Evolutionary conservation across 305 asterid species (phyloP).

Genomic region (Fraxinus sp.): DNA sequence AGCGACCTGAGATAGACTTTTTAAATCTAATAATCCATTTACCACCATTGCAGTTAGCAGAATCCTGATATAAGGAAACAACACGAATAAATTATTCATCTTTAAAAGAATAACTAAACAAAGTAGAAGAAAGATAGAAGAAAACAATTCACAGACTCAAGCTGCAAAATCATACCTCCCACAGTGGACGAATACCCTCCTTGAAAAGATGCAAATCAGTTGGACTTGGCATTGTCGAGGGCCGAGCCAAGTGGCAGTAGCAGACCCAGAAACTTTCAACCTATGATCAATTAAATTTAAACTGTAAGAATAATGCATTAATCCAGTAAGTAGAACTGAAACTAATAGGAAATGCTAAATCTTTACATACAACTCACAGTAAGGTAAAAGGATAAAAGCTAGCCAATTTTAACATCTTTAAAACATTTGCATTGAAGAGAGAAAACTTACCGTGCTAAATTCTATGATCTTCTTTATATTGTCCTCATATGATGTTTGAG

Average conservation of each 20-base stretch:
- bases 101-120: background rate
- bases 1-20: conserved; percentile 85
- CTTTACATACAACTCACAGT: background rate
- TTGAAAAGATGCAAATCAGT: conserved; percentile 94
- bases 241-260: conserved; percentile 88
- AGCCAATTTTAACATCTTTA: background rate
- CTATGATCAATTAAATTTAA: conserved; percentile 33
- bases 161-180: conserved; percentile 68
- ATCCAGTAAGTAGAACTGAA: conserved; percentile 5
- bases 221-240: conserved; percentile 77
- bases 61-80: conserved; percentile 48
- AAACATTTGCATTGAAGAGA: background rate
- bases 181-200: conserved; percentile 89
- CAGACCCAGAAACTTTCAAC: conserved; percentile 92
- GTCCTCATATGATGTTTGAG: conserved; percentile 84
- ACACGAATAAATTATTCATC: background rate
- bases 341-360: background rate
- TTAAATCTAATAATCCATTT: conserved; percentile 94
- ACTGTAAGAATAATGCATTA: conserved; percentile 11
- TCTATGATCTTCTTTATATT: conserved; percentile 85
- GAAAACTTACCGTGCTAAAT: conserved; percentile 70
- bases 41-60: conserved; percentile 93
- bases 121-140: background rate
- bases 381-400: conserved; percentile 1
- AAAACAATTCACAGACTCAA: conserved; percentile 2